Conservation (phyloP, 202 grass and related monocot genomes). For the Panicum virgatum region DNA sequence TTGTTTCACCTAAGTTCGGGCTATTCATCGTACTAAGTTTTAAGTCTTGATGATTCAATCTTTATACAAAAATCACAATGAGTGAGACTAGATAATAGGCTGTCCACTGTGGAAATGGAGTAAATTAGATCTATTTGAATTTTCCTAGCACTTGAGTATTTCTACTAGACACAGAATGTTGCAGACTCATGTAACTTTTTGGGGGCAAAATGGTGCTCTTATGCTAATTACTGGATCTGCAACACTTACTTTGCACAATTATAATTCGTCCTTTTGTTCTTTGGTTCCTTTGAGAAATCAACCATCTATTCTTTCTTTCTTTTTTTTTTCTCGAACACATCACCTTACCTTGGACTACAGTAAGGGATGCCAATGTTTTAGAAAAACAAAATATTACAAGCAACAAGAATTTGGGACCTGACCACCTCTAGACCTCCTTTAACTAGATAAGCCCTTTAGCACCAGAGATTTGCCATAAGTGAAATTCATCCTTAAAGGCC, state of each 20-base stretch:
- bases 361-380: too few relatives aligned
- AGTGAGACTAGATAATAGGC: slow-evolving; percentile 3
- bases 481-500: too few relatives aligned
- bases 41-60: background rate
- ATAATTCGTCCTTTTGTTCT: background rate
- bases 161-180: background rate
- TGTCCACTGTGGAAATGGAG: background rate
- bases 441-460: too few relatives aligned
- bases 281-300: slow-evolving; percentile 9
- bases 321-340: too few relatives aligned
- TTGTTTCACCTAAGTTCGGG: background rate
- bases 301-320: background rate
- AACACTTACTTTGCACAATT: background rate
- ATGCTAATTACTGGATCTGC: background rate
- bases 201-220: background rate
- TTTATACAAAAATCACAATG: background rate
- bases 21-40: background rate
- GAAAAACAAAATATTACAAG: too few relatives aligned
- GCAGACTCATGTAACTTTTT: background rate
- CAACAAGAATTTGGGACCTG: too few relatives aligned
- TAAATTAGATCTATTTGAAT: slow-evolving; percentile 11
- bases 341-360: too few relatives aligned
- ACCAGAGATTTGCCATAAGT: too few relatives aligned
- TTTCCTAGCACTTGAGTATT: background rate
- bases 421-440: too few relatives aligned